phyloP scores from a whole-genome alignment of 805 yeast species.

The Ogataea pilisensis region DNA sequence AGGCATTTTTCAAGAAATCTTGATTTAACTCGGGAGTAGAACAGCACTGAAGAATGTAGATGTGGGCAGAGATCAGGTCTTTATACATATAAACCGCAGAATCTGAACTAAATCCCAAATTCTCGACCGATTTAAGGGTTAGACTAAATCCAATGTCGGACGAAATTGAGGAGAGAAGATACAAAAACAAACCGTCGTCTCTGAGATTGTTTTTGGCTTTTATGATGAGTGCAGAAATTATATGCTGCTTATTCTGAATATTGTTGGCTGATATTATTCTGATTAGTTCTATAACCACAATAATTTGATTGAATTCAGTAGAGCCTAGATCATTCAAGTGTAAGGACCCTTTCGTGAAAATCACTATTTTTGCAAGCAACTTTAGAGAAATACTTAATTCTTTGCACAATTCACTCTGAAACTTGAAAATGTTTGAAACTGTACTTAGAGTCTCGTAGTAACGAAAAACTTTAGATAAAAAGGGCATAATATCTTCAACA shows the following conservation, averaged over 20 bases:
- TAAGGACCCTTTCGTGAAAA: constrained; percentile 10
- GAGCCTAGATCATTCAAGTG: constrained; percentile 9
- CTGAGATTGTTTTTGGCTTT: constrained; percentile 17
- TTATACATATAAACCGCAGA: constrained; percentile 11
- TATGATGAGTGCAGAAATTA: constrained; percentile 23
- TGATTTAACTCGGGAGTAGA: constrained; percentile 8
- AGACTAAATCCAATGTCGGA: constrained; percentile 21
- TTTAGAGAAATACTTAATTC: constrained; percentile 15
- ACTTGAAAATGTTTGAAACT: constrained; percentile 2
- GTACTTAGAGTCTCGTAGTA: constrained; percentile 11
- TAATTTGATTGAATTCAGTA: constrained; percentile 16
- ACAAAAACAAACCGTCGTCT: constrained; percentile 29
- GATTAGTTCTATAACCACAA: constrained; percentile 19
- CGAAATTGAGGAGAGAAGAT: constrained; percentile 28
- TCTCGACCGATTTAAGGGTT: constrained; percentile 18
- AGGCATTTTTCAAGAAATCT: constrained; percentile 6
- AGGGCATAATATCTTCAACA: constrained; percentile 13
- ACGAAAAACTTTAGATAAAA: constrained; percentile 18
- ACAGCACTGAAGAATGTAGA: constrained; percentile 20
- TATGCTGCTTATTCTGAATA: constrained; percentile 16
- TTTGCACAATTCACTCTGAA: constrained; percentile 3
- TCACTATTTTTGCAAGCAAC: constrained; percentile 20
- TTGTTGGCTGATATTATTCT: constrained; percentile 21
- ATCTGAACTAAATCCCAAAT: constrained; percentile 12
- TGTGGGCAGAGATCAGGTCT: constrained; percentile 21